These are phyloP conservation scores for Dothidotthia symphoricarpi DNA, from an alignment of 2,329 filamentous ascomycete species.

Conservation along the genomic window DNA sequence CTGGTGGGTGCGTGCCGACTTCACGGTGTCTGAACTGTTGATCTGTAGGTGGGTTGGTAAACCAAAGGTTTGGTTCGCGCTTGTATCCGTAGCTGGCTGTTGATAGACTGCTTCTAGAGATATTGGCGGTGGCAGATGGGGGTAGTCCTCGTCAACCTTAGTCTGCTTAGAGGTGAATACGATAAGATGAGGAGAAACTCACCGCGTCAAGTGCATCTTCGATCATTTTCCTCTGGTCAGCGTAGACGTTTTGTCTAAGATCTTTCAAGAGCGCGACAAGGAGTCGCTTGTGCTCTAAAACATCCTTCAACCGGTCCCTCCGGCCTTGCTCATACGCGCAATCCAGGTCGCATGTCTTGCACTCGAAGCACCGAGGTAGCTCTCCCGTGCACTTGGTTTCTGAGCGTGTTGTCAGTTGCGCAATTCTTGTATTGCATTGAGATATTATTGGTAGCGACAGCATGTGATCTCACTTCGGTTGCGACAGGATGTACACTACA, in stretches of 20 bases:
- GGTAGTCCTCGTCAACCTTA: neutral
- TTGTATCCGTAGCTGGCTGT: too few species aligned
- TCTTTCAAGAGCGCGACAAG: conserved; percentile 2
- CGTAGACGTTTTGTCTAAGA: neutral
- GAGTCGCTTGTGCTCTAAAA: neutral
- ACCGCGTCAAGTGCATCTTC: conserved; percentile 2
- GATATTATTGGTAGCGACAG: too few species aligned
- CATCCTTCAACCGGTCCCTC: conserved; percentile 1
- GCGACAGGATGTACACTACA: conserved; percentile 2
- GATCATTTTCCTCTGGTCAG: neutral
- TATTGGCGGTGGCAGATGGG: too few species aligned
- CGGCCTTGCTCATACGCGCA: conserved; percentile 1
- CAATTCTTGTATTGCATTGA: neutral
- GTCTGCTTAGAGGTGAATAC: neutral
- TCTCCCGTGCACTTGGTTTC: conserved; percentile 1
- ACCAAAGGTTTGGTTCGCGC: too few species aligned
- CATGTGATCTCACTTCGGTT: neutral
- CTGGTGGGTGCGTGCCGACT: too few species aligned
- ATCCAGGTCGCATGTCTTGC: neutral
- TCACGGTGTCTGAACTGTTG: too few species aligned
- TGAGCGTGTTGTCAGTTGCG: neutral
- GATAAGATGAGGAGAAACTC: too few species aligned
- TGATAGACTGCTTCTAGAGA: too few species aligned
- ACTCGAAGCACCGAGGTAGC: neutral
- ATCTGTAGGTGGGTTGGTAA: too few species aligned